Evolutionary conservation across 306 rosid species (phyloP).

Genomic region (Dryas alaskensis): DNA sequence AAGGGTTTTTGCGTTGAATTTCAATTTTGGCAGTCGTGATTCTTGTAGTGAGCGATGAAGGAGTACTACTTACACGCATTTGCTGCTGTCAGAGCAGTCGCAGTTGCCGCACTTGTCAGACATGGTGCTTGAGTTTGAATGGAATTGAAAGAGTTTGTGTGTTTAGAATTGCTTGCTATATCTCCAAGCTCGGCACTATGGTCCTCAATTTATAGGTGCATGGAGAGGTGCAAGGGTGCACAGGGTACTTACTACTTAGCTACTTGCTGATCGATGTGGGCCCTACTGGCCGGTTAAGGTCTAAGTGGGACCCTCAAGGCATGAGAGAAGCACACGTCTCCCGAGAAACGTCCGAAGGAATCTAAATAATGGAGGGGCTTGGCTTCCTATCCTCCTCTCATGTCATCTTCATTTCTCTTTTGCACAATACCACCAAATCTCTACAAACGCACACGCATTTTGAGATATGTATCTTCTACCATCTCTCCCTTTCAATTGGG

Average conservation of each 20-base stretch:
- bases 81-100: conserved; percentile 57
- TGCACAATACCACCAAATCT: neutral
- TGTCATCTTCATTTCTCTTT: conserved; percentile 51
- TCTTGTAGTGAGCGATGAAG: neutral
- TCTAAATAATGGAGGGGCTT: conserved; percentile 42
- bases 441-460: neutral
- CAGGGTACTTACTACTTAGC: too few relatives aligned
- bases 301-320: conserved; percentile 28
- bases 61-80: conserved; percentile 54
- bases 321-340: conserved; percentile 40
- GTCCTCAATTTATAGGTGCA: conserved; percentile 52
- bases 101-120: conserved; percentile 53
- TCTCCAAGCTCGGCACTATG: conserved; percentile 29
- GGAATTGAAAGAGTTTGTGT: neutral
- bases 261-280: conserved; percentile 1
- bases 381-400: conserved; percentile 49
- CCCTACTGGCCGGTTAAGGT: conserved; percentile 13
- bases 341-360: conserved; percentile 44
- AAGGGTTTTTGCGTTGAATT: too few relatives aligned
- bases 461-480: neutral
- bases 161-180: conserved; percentile 18
- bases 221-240: neutral
- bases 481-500: neutral
- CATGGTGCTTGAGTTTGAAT: conserved; percentile 43
- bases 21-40: too few relatives aligned